Evolutionary conservation across 176 grass and related monocot genomes (phyloP).

Genomic region (Luzula sylvatica): DNA sequence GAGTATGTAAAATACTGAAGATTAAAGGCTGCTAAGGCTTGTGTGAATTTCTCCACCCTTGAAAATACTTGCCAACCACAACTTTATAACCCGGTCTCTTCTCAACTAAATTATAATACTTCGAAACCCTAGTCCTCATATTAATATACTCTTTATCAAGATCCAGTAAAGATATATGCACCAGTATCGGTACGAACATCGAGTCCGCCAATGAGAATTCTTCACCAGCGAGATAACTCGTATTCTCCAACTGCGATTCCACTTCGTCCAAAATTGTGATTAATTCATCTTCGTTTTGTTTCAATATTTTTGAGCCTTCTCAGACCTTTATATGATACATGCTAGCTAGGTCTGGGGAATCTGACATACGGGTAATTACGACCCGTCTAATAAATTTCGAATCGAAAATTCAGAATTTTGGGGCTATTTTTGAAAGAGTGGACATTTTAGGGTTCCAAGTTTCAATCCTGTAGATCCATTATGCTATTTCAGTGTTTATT

Average conservation of each 20-base stretch:
- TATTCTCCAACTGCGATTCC: conserved; percentile 51
- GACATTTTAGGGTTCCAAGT: conserved; percentile 78
- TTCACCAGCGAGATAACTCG: conserved; percentile 53
- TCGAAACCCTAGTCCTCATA: conserved; percentile 50
- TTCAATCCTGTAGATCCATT: conserved; percentile 84
- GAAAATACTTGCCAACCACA: conserved; percentile 72
- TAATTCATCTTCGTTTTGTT: conserved; percentile 69
- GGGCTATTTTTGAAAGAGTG: conserved; percentile 60
- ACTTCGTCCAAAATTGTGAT: conserved; percentile 60
- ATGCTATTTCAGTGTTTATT: conserved; percentile 34
- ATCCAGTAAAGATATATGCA: conserved; percentile 55
- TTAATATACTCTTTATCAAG: conserved; percentile 67
- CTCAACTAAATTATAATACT: conserved; percentile 79
- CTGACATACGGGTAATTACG: conserved; percentile 76
- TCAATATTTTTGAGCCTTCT: conserved; percentile 46
- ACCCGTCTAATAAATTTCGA: conserved; percentile 80
- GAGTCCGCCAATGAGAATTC: conserved; percentile 74
- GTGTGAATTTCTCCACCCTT: conserved; percentile 89
- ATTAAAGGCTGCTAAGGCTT: too few relatives aligned
- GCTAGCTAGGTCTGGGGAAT: conserved; percentile 83
- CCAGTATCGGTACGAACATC: conserved; percentile 78
- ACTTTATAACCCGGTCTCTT: conserved; percentile 71
- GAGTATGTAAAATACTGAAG: too few relatives aligned
- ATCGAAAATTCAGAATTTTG: conserved; percentile 56
- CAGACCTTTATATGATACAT: conserved; percentile 87